Evolutionary conservation across 495 filamentous ascomycete species (phyloP).

Genomic region (Penicillium samsonianum): DNA sequence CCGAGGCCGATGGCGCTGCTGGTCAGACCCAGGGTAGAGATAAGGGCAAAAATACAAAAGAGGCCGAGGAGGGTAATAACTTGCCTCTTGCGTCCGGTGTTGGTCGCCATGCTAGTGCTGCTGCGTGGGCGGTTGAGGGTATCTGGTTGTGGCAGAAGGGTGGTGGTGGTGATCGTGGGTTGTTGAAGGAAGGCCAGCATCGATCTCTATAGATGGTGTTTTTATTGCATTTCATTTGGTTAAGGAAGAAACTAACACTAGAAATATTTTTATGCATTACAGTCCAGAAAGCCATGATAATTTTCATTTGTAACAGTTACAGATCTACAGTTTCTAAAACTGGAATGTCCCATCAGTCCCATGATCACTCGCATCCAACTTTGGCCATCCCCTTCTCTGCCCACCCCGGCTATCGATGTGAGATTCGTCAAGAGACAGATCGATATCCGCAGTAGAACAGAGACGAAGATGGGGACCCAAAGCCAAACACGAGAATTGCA

Average conservation of each 20-base stretch:
- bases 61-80: constrained; percentile 6
- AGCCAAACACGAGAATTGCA: constrained; percentile 15
- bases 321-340: background rate
- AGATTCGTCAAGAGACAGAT: constrained; percentile 26
- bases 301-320: background rate
- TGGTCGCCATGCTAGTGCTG: constrained; percentile 61
- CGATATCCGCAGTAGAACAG: constrained; percentile 17
- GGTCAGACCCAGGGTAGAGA: constrained; percentile 12
- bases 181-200: constrained; percentile 40
- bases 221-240: background rate
- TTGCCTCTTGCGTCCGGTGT: constrained; percentile 32
- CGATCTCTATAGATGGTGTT: constrained; percentile 28
- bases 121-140: constrained; percentile 84
- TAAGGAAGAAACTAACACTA: background rate
- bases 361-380: constrained; percentile 14
- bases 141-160: constrained; percentile 89
- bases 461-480: constrained; percentile 16
- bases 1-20: constrained; percentile 58
- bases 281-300: constrained; percentile 1
- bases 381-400: constrained; percentile 14
- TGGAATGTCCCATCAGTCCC: constrained; percentile 30
- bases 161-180: constrained; percentile 56
- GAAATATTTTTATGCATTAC: background rate
- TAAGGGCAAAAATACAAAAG: constrained; percentile 23
- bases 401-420: constrained; percentile 27